Percentiles rank a stretch among this genome's conserved stretches.
phyloP scores from a whole-genome alignment of 306 rosid genomes.

The Pterocarpus santalinus region DNA sequence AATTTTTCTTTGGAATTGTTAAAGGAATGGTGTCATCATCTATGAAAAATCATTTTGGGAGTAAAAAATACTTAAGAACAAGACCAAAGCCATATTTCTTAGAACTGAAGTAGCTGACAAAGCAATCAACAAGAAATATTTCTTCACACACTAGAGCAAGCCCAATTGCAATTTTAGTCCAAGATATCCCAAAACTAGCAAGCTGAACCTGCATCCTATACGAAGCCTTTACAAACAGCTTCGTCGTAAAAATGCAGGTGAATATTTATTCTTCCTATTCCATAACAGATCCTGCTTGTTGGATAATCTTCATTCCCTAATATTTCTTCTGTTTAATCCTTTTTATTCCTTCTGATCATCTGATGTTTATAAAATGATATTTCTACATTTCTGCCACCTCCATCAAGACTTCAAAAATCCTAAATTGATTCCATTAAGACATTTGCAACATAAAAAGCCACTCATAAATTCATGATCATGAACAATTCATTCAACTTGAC shows the following conservation, averaged over 20 bases:
- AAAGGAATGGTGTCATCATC: constrained; percentile 33
- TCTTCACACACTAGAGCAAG: constrained; percentile 19
- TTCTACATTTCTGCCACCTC: constrained; percentile 25
- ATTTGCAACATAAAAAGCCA: constrained; percentile 27
- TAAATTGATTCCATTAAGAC: constrained; percentile 10
- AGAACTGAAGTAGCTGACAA: constrained; percentile 12
- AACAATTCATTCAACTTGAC: constrained; percentile 46
- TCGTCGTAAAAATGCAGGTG: not conserved
- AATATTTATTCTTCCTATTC: not conserved
- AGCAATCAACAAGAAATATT: constrained; percentile 4
- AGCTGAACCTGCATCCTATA: constrained; percentile 9
- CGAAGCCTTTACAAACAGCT: constrained; percentile 4
- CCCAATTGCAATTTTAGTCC: constrained; percentile 12
- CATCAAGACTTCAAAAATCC: constrained; percentile 5
- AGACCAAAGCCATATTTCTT: constrained; percentile 11
- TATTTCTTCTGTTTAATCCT: constrained; percentile 12
- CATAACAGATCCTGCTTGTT: constrained; percentile 16
- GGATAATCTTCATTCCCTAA: not conserved
- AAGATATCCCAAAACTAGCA: constrained; percentile 12
- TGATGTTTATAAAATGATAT: not conserved
- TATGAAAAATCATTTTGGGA: not conserved
- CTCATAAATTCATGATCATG: not conserved
- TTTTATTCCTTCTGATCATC: not conserved
- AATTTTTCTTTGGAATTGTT: constrained; percentile 24
- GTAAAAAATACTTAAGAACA: not conserved